Percentiles rank a stretch among this genome's conserved stretches.
Evolutionary conservation across 306 rosid genomes (phyloP).

Genomic region (Glycine latifolia): DNA sequence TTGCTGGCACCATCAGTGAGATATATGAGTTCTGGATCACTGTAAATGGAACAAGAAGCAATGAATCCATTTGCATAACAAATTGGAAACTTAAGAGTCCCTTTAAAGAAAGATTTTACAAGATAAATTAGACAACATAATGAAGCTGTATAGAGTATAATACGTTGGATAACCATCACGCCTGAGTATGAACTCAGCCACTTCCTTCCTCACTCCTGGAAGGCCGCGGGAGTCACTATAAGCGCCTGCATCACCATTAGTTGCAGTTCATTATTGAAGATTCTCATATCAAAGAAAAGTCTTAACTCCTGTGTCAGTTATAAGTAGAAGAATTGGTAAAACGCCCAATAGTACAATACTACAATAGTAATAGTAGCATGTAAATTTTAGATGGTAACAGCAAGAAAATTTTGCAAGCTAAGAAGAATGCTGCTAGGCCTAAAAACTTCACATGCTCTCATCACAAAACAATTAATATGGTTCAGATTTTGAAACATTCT

Average conservation of each 20-base stretch:
- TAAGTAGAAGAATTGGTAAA: constrained; percentile 21
- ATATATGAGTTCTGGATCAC: constrained; percentile 92
- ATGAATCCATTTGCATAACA: constrained; percentile 40
- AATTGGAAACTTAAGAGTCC: constrained; percentile 44
- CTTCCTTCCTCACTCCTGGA: constrained; percentile 94
- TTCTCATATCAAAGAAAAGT: constrained; percentile 36
- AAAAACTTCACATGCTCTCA: neutral
- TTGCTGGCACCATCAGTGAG: constrained; percentile 99
- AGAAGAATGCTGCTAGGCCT: constrained; percentile 28
- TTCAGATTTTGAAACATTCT: neutral
- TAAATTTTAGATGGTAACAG: constrained; percentile 5
- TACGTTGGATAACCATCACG: constrained; percentile 99
- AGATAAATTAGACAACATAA: neutral
- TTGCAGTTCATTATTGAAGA: constrained; percentile 37
- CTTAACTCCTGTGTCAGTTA: constrained; percentile 7
- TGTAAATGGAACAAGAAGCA: constrained; percentile 56
- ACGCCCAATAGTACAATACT: neutral
- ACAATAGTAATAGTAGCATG: constrained; percentile 9
- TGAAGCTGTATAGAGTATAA: constrained; percentile 10
- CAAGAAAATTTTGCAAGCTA: constrained; percentile 33
- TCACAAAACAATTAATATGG: constrained; percentile 25
- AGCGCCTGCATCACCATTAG: constrained; percentile 69
- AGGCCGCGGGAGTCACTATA: constrained; percentile 96
- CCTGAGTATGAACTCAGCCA: constrained; percentile 85
- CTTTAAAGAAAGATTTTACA: constrained; percentile 12